Evolutionary conservation across 345 rosid species (phyloP), one percentile per base, ranked within the genome.

Genomic region (Mallotus nudiflorus): DNA sequence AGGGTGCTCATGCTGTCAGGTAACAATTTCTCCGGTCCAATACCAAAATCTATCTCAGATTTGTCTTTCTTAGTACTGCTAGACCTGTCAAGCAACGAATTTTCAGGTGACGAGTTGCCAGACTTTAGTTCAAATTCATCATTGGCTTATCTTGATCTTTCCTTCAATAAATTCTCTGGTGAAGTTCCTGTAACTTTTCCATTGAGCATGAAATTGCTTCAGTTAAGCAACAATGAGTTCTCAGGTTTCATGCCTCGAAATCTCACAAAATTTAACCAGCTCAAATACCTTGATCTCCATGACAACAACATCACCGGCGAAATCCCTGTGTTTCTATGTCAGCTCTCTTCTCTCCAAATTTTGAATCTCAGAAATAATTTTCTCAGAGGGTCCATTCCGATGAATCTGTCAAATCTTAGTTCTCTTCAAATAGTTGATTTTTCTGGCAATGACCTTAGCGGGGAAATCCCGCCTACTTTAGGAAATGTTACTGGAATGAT

Each of bases 271-370:
- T 70, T 78, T 29, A 62, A 27, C 10, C 11, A 0, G 54, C 76
- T 84, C 29, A 1, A 42, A 7, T 66, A 71, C 66, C 82, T 84
- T 70, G 88, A 80, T n/a, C 80, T 82, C 59, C 81, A 81, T 19
- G 81, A 73, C 69, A 83, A 78, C 57, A 74, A 56, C 3, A 75
- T 85, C 48, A 65, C 66, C 5, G 84, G 83, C 20, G 64, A 71
- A 16, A 57, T 81, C 28, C 82, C 82, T 39, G 45, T 19, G 35
- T 50, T 67, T 14, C 45, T 75, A 48, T 75, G 68, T 28, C 67
- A 33, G 48, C 19, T 82, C 12, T 70, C 83, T 10, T 62, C 80
- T 33, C 68, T 85, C 18, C 70, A 59, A 28, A 68, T 78, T 0
- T 72, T 83, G 62, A 83, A 78, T 71, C 74, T 85, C 10, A 50